These are phyloP conservation scores for Umbelopsis ramanniana DNA, from an alignment of 192 early-diverging fungal genomes.

Conservation along the genomic window DNA sequence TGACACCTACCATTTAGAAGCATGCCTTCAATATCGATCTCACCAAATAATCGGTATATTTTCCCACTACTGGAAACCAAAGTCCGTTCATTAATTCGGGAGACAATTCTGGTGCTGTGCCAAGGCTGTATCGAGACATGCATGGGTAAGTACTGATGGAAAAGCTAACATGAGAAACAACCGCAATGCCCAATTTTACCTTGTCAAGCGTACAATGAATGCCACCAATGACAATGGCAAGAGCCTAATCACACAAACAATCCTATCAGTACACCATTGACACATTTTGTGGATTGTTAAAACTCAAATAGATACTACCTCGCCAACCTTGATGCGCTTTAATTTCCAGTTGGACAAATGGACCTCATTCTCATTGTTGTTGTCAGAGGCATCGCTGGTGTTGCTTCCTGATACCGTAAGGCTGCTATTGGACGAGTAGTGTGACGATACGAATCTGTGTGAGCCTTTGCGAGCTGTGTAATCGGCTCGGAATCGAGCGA, in stretches of 20 bases:
- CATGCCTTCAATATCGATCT: conserved; percentile 18
- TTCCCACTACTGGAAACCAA: conserved; percentile 15
- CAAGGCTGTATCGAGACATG: not conserved
- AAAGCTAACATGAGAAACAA: not conserved
- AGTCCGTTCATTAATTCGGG: conserved; percentile 11
- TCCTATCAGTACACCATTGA: not conserved
- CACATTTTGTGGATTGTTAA: too few species aligned
- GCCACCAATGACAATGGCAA: conserved; percentile 15
- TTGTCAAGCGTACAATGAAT: conserved; percentile 13
- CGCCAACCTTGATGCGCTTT: conserved; percentile 6
- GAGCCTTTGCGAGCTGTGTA: conserved; percentile 9
- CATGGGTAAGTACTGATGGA: not conserved
- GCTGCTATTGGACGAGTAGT: conserved; percentile 2
- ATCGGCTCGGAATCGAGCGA: conserved; percentile 13
- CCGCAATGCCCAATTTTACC: not conserved
- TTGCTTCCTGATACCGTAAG: conserved; percentile 12
- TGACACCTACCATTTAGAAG: not conserved
- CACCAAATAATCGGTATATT: not conserved
- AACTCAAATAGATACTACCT: not conserved
- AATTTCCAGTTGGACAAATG: conserved; percentile 14
- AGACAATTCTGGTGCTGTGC: conserved; percentile 16
- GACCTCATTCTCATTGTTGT: conserved; percentile 6
- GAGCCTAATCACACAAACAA: not conserved
- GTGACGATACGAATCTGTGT: not conserved
- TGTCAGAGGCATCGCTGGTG: conserved; percentile 11